phyloP scores from a whole-genome alignment of 1,284 basidiomycete genomes.

The Leccinum pachyderme region DNA sequence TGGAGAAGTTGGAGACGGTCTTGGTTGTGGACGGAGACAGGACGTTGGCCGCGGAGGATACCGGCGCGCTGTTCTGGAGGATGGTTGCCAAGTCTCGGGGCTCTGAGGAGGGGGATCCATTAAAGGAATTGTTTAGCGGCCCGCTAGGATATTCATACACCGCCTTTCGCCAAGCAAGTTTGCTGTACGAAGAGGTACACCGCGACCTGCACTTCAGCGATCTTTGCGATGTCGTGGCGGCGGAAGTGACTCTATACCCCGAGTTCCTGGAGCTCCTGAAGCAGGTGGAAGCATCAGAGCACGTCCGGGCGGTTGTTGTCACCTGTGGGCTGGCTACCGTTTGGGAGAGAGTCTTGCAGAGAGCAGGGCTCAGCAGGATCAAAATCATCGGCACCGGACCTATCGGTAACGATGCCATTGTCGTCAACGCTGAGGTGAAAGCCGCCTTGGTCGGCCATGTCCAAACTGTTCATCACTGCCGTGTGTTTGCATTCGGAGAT shows the following conservation, averaged over 20 bases:
- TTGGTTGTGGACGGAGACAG: conserved; percentile 10
- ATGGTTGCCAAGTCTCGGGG: conserved; percentile 9
- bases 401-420: conserved; percentile 5
- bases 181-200: conserved; percentile 9
- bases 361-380: conserved; percentile 10
- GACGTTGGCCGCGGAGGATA: conserved; percentile 11
- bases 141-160: conserved; percentile 9
- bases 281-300: conserved; percentile 14
- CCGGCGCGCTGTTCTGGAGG: conserved; percentile 9
- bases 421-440: conserved; percentile 11
- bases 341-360: conserved; percentile 11
- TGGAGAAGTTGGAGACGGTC: conserved; percentile 10
- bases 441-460: conserved; percentile 9
- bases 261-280: conserved; percentile 13
- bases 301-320: conserved; percentile 11
- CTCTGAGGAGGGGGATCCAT: conserved; percentile 6
- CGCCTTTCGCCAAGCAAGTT: conserved; percentile 7
- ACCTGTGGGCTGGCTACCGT: conserved; percentile 5
- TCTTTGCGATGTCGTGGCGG: conserved; percentile 10
- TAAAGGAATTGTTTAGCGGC: conserved; percentile 10
- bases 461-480: conserved; percentile 7
- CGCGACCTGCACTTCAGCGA: conserved; percentile 6
- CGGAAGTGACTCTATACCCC: conserved; percentile 10
- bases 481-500: conserved; percentile 9
- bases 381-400: conserved; percentile 7